Percentiles rank a stretch among this genome's conserved stretches.
Conservation (phyloP, 73 alveolate species). For the Paraurostyla sp. region DNA sequence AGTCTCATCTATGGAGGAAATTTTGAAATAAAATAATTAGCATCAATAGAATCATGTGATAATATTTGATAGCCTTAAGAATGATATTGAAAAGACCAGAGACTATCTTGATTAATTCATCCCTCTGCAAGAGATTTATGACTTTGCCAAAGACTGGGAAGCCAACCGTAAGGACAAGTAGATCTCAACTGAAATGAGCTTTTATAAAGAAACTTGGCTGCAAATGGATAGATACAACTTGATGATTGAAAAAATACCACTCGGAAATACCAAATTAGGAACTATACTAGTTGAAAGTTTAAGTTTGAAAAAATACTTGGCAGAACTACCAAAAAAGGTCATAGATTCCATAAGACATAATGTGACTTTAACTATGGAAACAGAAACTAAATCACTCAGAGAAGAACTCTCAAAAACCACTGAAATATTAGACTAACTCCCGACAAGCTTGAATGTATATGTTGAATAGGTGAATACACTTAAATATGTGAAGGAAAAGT, state of each 20-base stretch:
- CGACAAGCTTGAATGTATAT: conserved; percentile 68
- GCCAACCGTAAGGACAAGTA: conserved; percentile 22
- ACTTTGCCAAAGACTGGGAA: conserved; percentile 73
- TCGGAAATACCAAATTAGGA: conserved; percentile 52
- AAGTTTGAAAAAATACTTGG: conserved; percentile 48
- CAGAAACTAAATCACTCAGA: conserved; percentile 70
- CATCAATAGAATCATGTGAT: conserved; percentile 34
- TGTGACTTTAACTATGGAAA: conserved; percentile 76
- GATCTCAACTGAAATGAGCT: conserved; percentile 63
- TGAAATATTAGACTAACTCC: conserved; percentile 69
- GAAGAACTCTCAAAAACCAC: conserved; percentile 69
- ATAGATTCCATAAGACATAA: conserved; percentile 75
- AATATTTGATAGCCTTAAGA: conserved; percentile 52
- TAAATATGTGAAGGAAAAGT: conserved; percentile 66
- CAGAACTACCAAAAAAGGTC: conserved; percentile 80
- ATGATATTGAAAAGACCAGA: conserved; percentile 62
- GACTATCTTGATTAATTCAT: conserved; percentile 59
- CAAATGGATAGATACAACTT: conserved; percentile 58
- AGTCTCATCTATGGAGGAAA: conserved; percentile 21
- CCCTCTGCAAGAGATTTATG: conserved; percentile 70
- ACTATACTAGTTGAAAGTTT: conserved; percentile 76
- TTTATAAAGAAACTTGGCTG: conserved; percentile 78
- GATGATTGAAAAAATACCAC: conserved; percentile 68
- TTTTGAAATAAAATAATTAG: conserved; percentile 3
- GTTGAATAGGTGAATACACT: conserved; percentile 75